phyloP scores from a whole-genome alignment of 2,329 filamentous ascomycete species.

The Dichotomopilus funicola region DNA sequence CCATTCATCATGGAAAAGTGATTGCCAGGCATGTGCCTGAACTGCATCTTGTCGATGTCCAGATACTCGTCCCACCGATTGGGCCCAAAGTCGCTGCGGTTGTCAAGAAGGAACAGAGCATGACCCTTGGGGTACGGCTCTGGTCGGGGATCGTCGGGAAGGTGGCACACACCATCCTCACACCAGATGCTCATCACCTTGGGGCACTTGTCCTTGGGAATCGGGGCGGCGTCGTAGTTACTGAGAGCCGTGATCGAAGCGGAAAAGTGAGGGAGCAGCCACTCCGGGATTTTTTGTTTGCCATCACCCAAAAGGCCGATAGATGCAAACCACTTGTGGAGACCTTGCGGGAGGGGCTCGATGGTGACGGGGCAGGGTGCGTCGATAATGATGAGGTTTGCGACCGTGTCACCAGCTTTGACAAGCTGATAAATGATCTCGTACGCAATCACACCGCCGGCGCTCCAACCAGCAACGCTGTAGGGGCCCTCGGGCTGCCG shows the following conservation, averaged over 20 bases:
- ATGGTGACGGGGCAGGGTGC: conserved; percentile 61
- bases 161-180: conserved; percentile 64
- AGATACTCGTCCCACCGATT: conserved; percentile 65
- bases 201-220: conserved; percentile 53
- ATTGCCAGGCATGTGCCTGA: conserved; percentile 62
- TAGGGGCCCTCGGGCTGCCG: conserved; percentile 65
- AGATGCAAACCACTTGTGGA: conserved; percentile 66
- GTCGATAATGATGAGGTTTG: conserved; percentile 59
- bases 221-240: conserved; percentile 60
- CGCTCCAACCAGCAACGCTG: conserved; percentile 67
- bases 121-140: conserved; percentile 53
- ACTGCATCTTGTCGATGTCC: conserved; percentile 54
- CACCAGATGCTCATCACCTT: conserved; percentile 64
- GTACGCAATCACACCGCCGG: conserved; percentile 66
- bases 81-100: conserved; percentile 63
- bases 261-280: conserved; percentile 68
- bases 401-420: conserved; percentile 50
- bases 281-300: conserved; percentile 58
- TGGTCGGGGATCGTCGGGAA: conserved; percentile 58
- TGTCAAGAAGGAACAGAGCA: conserved; percentile 65
- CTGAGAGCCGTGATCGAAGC: conserved; percentile 62
- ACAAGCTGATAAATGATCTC: conserved; percentile 57
- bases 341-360: conserved; percentile 55
- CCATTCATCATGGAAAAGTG: conserved; percentile 75
- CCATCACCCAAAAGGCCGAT: conserved; percentile 64